Evolutionary conservation across 257 asterid genomes (phyloP).

Genomic region (Jasminum sambac): DNA sequence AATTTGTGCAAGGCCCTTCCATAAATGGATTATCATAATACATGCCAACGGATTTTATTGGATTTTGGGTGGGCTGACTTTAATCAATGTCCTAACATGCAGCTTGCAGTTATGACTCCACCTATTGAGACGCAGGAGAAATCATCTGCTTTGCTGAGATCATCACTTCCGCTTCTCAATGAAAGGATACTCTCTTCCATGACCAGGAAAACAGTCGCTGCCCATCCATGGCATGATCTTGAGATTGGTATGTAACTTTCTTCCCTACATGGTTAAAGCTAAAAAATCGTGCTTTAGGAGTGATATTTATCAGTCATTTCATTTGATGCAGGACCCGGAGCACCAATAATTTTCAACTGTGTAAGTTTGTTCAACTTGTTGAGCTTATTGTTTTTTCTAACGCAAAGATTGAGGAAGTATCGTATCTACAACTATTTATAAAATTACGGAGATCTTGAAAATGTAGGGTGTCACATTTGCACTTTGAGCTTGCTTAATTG

Average conservation of each 20-base stretch:
- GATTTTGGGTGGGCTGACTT: slow-evolving; percentile 6
- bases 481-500: neutral
- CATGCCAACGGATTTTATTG: neutral
- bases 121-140: slow-evolving; percentile 46
- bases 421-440: neutral
- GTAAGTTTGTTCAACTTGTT: slow-evolving; percentile 47
- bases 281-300: slow-evolving; percentile 9
- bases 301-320: slow-evolving; percentile 11
- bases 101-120: slow-evolving; percentile 58
- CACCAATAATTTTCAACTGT: slow-evolving; percentile 79
- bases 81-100: slow-evolving; percentile 22
- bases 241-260: slow-evolving; percentile 61
- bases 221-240: slow-evolving; percentile 99
- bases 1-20: neutral
- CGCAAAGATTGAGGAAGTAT: slow-evolving; percentile 21
- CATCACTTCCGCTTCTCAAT: slow-evolving; percentile 65
- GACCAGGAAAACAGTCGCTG: slow-evolving; percentile 80
- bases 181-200: slow-evolving; percentile 88
- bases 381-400: slow-evolving; percentile 15
- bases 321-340: slow-evolving; percentile 78
- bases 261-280: slow-evolving; percentile 17
- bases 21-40: neutral
- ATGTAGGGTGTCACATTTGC: neutral
- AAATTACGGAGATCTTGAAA: neutral
- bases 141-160: slow-evolving; percentile 29